Evolutionary conservation across 2,329 filamentous ascomycete species (phyloP), one percentile per base, ranked within the genome.

Genomic region (Cordyceps tenuipes): DNA sequence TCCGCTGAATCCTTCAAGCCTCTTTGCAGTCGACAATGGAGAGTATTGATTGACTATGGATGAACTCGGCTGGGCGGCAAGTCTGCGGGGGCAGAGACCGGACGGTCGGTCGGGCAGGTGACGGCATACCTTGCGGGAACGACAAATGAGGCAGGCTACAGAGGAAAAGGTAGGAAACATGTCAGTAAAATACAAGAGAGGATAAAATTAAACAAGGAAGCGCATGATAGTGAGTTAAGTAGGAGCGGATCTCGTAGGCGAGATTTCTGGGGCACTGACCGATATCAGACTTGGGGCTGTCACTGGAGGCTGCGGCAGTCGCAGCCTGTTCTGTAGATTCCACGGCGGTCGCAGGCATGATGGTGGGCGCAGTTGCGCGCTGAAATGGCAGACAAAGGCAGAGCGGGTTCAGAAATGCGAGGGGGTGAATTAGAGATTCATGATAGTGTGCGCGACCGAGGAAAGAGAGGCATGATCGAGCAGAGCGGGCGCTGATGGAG

Each of bases 141-240:
- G 60, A n/a, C 62, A 63, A 17, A 63, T 63, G 34, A 63, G 54
- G 34, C 62, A 63, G 26, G 60, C 62, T 63, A 59, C 21, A 49
- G 39, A 47, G 29, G 29, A 59, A 31, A 46, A 47, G 12, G n/a
- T 36, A 49, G 41, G 43, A 39, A 23, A 7, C 59, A 59, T 58
- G 61, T 61, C 50, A 58, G 54, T 54, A 50, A 50, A 52, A 34
- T 39, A 50, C 26, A 57, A 47, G 13, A 43, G 34, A 44, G 39
- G 36, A 60, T 10, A n/a, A 21, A 17, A 39, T 23, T 19, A 13
- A 13, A 26, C 17, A 50, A 6, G 23, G 48, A 26, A 55, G 12
- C 19, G 54, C 59, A 44, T 44, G 31, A 50, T 13, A 41, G n/a
- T 29, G 31, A 44, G 34, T 36, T 36, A 36, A 53, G 48, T 54